Base-by-base conservation (phyloP, 2,329 filamentous ascomycete species). In the Pseudocercospora pini-densiflorae region DNA sequence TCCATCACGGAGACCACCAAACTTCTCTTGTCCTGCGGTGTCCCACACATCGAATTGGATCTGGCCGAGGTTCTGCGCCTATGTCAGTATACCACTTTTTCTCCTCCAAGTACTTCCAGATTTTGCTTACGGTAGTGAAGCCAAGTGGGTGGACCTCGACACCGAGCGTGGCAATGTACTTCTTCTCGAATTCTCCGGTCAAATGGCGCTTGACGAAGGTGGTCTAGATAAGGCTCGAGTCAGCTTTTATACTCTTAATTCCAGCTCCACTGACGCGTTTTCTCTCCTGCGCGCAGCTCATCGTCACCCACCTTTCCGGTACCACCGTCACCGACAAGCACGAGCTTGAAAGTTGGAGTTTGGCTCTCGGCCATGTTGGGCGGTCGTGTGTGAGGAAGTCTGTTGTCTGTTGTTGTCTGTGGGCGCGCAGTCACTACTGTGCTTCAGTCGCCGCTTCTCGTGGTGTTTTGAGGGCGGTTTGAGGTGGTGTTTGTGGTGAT, bases 11-110 rank as follows among this genome's bases (percentile, higher is more conserved):
- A 99, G 93, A 88, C 94, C 94, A 84, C 94, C 94, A 75, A 99
- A 99, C 89, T 98, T 99, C 88, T 99, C 94, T 86, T 99, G 94
- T 77, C 94, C 94, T 77, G 94, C 94, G 72, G 94, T 99, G 82
- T 99, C 94, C 94, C 94, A 99, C 76, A 98, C 95, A 82, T 99
- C 94, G 86, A 99, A 99, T 86, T 96, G 93, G 79, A 99, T 97
- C 78, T 89, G 88, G 76, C 95, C 95, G 79, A 93, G 90, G 92
- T 98, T 99, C 87, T 90, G 58, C 27, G 53, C 55, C 58, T 19
- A 4, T 36, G 54, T 68, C 33, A 63, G 58, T 47, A 29, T 49
- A 43, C 51, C 19, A 5, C 23, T 60, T 36, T 43, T 55, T 12
- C 23, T 29, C 14, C 58, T 51, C 67, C 45, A 16, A 29, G 23